Base-by-base conservation (phyloP, 2,329 filamentous ascomycete species). In the Trichoderma lentiforme region DNA sequence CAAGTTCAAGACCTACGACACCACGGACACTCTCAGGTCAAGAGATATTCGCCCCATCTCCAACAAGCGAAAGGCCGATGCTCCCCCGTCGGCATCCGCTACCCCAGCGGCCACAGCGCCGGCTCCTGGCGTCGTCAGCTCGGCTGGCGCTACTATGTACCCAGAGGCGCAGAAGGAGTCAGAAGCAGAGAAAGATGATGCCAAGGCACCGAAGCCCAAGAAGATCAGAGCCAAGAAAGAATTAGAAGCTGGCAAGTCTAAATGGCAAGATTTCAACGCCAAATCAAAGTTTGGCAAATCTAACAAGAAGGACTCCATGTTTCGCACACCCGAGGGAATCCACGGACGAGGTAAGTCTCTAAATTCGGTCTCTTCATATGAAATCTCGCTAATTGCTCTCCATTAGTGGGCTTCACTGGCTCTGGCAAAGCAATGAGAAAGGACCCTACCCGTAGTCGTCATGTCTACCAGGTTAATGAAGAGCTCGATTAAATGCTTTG, bases 371-470 rank as follows among this genome's bases (percentile, higher is more conserved):
- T 34, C 28, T 14, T n/a, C 7, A 15, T 18, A 58, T 11, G 7
- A 53, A 43, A 3, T 39, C 14, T 58, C 36, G 26, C 39, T 79
- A 80, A 71, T 79, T 36, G n/a, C 26, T 26, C 51, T 6, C 18
- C 24, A 62, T 7, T 75, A 98, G 96, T 99, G 79, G 96, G 96
- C 39, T 98, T 99, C 79, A 97, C 94, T 9, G 96, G 96, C 74
- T 98, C 95, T 70, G 96, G 96, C 73, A 94, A 97, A 82, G 88
- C 92, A 75, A 98, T 98, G 96, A 93, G 94, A 77, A 98, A 97
- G 82, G 96, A 98, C 80, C 89, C 90, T 62, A 90, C 91, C 74
- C 88, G 95, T 78, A 92, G 89, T 80, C 91, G 94, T 77, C 94
- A 97, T 79, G 91, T 96, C 75, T 97, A 97, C 82, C 90, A 95